Percentiles rank a stretch among this genome's conserved stretches.
These are phyloP conservation scores for Elsinoe arachidis DNA, from an alignment of 2,329 filamentous ascomycete genomes.

Conservation along the genomic window DNA sequence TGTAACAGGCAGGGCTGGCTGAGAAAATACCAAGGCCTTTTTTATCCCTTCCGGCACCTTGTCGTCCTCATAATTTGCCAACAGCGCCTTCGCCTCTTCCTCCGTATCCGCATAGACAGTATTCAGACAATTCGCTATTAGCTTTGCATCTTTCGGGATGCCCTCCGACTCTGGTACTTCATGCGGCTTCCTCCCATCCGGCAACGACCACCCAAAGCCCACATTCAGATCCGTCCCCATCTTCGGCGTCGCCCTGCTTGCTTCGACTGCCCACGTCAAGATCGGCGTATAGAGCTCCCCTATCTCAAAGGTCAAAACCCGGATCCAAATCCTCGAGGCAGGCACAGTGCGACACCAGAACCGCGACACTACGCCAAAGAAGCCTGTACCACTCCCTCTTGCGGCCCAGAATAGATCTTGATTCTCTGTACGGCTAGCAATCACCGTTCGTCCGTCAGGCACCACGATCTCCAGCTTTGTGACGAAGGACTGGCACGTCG, in stretches of 20 bases:
- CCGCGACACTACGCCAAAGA: constrained; percentile 19
- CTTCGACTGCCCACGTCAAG: background rate
- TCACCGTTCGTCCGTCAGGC: constrained; percentile 40
- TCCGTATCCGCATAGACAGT: background rate
- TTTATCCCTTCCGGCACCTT: background rate
- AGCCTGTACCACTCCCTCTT: constrained; percentile 46
- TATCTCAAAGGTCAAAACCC: background rate
- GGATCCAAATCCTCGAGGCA: background rate
- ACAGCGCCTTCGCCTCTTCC: background rate
- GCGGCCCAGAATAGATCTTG: constrained; percentile 46
- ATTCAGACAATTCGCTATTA: background rate
- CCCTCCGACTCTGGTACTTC: background rate
- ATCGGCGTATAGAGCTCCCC: background rate
- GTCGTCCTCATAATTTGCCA: background rate
- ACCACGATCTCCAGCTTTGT: constrained; percentile 40
- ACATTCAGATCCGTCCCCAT: background rate
- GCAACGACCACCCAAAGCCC: background rate
- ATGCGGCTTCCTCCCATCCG: background rate
- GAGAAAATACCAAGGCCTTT: background rate
- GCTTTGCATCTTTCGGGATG: background rate
- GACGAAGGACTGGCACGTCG: background rate
- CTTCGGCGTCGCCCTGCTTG: background rate
- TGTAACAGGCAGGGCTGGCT: background rate
- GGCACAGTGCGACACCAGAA: background rate
- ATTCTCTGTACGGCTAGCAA: constrained; percentile 36